Percentiles rank a stretch among this genome's conserved stretches.
Evolutionary conservation across 78 protist species (phyloP).

Genomic region (Pelomyxa schiedti): DNA sequence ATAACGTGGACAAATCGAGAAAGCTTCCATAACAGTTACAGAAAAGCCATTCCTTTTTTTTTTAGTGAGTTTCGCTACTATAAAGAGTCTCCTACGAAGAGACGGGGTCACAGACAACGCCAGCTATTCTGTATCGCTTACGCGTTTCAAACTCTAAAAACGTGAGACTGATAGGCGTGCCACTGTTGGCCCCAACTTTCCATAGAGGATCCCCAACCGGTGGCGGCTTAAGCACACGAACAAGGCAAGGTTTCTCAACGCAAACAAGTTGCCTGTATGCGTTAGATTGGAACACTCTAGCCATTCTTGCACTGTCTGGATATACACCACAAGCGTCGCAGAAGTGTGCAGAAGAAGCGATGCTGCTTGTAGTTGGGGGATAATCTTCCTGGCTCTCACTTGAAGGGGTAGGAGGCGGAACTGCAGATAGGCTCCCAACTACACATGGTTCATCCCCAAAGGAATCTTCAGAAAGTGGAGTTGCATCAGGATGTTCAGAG

Average conservation of each 20-base stretch:
- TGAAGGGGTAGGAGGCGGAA: too few species aligned
- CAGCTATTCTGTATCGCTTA: not conserved
- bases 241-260: not conserved
- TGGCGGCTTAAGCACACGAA: not conserved
- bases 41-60: too few species aligned
- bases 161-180: not conserved
- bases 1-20: not conserved
- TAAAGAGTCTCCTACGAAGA: too few species aligned
- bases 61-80: too few species aligned
- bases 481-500: too few species aligned
- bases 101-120: not conserved
- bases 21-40: not conserved
- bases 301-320: not conserved
- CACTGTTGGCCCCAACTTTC: not conserved
- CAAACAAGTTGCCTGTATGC: not conserved
- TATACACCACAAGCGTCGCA: not conserved
- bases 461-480: too few species aligned
- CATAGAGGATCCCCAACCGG: not conserved
- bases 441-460: too few species aligned
- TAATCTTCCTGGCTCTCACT: too few species aligned
- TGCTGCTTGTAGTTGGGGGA: too few species aligned
- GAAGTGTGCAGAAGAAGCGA: not conserved
- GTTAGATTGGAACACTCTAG: not conserved
- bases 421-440: too few species aligned
- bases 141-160: not conserved